A percentile compares a stretch with the other conserved stretches of the same genome.
phyloP scores from a whole-genome alignment of 495 filamentous ascomycete species.

The Podospora conica region DNA sequence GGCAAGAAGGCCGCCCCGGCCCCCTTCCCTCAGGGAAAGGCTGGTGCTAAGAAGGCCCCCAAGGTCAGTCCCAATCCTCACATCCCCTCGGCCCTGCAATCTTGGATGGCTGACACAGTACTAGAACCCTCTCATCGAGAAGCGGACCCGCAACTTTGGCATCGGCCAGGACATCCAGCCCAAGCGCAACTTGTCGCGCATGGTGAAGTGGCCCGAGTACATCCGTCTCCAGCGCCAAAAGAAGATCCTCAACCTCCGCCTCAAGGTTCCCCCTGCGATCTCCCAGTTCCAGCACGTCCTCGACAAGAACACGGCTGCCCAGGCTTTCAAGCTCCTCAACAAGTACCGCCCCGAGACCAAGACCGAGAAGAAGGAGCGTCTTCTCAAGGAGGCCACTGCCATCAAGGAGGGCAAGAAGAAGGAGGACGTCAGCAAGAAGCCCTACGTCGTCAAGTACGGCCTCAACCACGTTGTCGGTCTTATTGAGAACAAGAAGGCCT shows the following conservation, averaged over 20 bases:
- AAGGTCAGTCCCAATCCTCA: constrained; percentile 61
- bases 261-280: constrained; percentile 97
- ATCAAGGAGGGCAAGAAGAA: constrained; percentile 99
- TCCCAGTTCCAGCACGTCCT: constrained; percentile 96
- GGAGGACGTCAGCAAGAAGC: constrained; percentile 99
- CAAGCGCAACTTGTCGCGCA: constrained; percentile 91
- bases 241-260: constrained; percentile 97
- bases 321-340: constrained; percentile 96
- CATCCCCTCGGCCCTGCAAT: background rate
- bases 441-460: constrained; percentile 98
- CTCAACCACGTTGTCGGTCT: constrained; percentile 99
- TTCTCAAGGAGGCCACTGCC: constrained; percentile 94
- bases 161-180: constrained; percentile 99
- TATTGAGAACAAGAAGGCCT: constrained; percentile 99
- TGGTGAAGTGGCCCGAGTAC: constrained; percentile 99
- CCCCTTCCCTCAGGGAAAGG: constrained; percentile 91
- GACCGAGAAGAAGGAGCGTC: constrained; percentile 98
- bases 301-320: constrained; percentile 96
- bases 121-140: constrained; percentile 99
- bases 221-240: constrained; percentile 98
- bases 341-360: constrained; percentile 99
- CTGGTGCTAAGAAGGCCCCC: constrained; percentile 87
- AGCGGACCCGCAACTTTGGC: constrained; percentile 93
- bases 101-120: constrained; percentile 28
- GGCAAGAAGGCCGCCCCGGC: constrained; percentile 94